Evolutionary conservation across 257 asterid genomes (phyloP).

Genomic region (Eucommia ulmoides): DNA sequence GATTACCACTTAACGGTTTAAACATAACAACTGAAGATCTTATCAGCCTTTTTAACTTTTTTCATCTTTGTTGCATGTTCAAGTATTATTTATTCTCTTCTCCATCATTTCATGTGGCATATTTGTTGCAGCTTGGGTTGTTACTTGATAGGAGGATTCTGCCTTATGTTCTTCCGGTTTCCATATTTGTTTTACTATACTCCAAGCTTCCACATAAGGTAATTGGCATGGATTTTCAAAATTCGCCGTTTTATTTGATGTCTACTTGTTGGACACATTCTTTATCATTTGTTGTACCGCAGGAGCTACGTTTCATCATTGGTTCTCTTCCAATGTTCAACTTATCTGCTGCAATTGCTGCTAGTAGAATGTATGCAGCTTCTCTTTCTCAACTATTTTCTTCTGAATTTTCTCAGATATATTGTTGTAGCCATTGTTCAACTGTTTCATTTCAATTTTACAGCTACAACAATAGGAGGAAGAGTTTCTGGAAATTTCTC

Average conservation of each 20-base stretch:
- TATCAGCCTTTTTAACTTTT: not conserved
- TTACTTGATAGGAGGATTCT: slow-evolving; percentile 64
- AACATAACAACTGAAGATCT: too few relatives aligned
- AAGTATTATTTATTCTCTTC: not conserved
- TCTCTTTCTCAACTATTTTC: slow-evolving; percentile 6
- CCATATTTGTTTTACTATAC: slow-evolving; percentile 70
- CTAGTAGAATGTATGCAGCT: slow-evolving; percentile 66
- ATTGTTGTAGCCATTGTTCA: not conserved
- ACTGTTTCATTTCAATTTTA: slow-evolving; percentile 5
- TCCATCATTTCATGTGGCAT: slow-evolving; percentile 14
- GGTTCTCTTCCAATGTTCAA: slow-evolving; percentile 87
- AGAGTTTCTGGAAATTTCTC: slow-evolving; percentile 69
- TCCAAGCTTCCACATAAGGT: slow-evolving; percentile 99
- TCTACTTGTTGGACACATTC: slow-evolving; percentile 1
- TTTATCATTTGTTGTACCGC: slow-evolving; percentile 20
- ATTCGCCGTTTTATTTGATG: slow-evolving; percentile 10
- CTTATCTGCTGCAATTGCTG: slow-evolving; percentile 87
- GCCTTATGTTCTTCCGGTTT: slow-evolving; percentile 51
- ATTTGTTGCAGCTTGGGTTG: slow-evolving; percentile 70
- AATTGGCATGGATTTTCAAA: slow-evolving; percentile 6
- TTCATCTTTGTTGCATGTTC: not conserved
- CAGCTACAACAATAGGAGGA: slow-evolving; percentile 87
- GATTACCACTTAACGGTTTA: too few relatives aligned
- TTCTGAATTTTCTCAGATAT: not conserved
- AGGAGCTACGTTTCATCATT: slow-evolving; percentile 95